A percentile compares a stretch with the other conserved stretches of the same genome.
Conservation (phyloP, 345 rosid genomes). For the Brassica juncea region DNA sequence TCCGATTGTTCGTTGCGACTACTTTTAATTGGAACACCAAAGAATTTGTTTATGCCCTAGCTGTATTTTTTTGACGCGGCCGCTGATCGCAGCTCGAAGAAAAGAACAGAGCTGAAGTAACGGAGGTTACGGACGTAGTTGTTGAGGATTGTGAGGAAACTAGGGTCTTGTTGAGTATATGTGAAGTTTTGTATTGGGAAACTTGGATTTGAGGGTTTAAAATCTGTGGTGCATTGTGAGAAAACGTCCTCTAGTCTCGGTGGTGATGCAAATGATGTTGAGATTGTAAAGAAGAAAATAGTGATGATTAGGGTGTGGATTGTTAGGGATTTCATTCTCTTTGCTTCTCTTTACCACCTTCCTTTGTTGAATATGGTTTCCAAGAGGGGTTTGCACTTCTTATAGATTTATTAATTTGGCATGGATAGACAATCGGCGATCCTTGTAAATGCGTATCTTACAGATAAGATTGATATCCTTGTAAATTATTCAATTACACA, state of each 20-base stretch:
- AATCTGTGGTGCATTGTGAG: conserved; percentile 8
- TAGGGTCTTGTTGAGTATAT: conserved; percentile 31
- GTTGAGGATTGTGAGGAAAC: conserved; percentile 23
- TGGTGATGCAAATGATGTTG: conserved; percentile 25
- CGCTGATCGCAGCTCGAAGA: too few species aligned
- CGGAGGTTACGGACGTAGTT: conserved; percentile 47
- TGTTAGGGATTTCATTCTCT: conserved; percentile 11
- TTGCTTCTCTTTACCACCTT: neutral
- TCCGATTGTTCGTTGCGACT: too few species aligned
- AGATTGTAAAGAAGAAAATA: conserved; percentile 10
- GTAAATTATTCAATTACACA: conserved; percentile 16
- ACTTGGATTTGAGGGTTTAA: conserved; percentile 28
- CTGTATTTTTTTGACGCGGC: too few species aligned
- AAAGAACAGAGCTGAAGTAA: conserved; percentile 9
- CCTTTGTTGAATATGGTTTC: too few species aligned
- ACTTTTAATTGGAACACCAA: too few species aligned
- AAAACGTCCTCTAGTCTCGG: conserved; percentile 18
- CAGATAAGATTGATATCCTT: conserved; percentile 16
- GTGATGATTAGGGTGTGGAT: conserved; percentile 21
- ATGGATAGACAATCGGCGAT: conserved; percentile 18
- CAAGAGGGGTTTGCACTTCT: neutral
- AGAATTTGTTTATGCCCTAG: too few species aligned
- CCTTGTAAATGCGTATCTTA: conserved; percentile 14
- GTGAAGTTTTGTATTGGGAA: conserved; percentile 27
- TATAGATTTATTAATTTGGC: conserved; percentile 22